Base-by-base conservation (phyloP, 345 rosid species). In the Mangifera indica region DNA sequence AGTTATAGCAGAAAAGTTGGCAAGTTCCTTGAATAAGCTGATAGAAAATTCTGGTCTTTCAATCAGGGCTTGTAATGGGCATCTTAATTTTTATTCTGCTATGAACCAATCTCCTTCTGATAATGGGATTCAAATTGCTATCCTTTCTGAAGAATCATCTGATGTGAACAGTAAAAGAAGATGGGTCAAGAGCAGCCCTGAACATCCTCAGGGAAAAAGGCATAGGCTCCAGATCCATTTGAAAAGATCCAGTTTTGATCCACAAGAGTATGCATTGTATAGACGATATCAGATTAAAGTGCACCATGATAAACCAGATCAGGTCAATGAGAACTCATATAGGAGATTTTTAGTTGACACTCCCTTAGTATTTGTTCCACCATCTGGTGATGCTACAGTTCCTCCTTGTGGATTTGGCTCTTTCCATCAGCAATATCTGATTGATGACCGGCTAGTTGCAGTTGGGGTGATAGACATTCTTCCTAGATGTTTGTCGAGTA, bases 401-500 rank as follows among this genome's bases (percentile, higher is more conserved):
- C 94, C 96, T 11, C 83, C 85, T 8, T 88, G 92, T 72, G 98
- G 99, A 64, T 95, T 89, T 64, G 98, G 99, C 45, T 92, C 99
- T 70, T 95, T 92, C 80, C 99, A 95, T 85, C 99, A 95, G 79
- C 97, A 90, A 67, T 95, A 93, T 77, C 72, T 88, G 71, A 72
- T 95, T 62, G 93, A 92, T 77, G 99, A 96, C 34, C 89, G 54
- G 76, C 83, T 95, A 37, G 85, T 95, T 72, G 99, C 99, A 22
- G 98, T 93, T 14, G 99, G 99, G 40, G 98, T 95, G 49, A 65
- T 95, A 26, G 99, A 95, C 81, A 81, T 92, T 72, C 96, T 95
- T 59, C 99, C 99, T 54, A 85, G 81, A 81, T 93, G 99, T 81
- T 77, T 95, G 85, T 95, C 98, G 7, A 95, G 99, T 82, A 92